Conservation (phyloP, 2,329 filamentous ascomycete species). For the Colletotrichum godetiae region DNA sequence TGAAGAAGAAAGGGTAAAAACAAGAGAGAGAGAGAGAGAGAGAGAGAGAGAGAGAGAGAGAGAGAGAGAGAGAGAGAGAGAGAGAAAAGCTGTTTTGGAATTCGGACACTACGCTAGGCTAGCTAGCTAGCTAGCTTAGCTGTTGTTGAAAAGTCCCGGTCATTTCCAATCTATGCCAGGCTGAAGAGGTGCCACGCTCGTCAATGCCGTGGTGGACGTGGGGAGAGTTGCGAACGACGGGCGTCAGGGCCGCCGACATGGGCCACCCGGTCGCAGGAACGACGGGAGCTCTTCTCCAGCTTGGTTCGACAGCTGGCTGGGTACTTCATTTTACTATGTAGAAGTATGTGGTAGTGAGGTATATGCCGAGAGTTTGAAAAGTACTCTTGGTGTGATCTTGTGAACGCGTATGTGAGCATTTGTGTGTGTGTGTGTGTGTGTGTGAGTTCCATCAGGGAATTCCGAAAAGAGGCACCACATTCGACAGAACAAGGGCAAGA, state of each 20-base stretch:
- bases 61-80: neutral
- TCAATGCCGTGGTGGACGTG: conserved; percentile 27
- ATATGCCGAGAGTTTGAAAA: neutral
- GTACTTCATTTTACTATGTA: neutral
- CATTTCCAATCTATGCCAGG: conserved; percentile 28
- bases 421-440: too few species aligned
- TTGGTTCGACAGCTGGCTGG: neutral
- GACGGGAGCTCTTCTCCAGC: neutral
- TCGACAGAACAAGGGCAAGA: neutral
- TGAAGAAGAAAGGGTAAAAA: neutral
- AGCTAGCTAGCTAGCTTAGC: too few species aligned
- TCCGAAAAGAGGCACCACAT: neutral
- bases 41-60: neutral
- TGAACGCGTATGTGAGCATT: neutral
- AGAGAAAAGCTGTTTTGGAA: neutral
- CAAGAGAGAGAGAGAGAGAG: neutral
- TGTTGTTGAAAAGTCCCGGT: neutral
- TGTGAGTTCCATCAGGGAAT: neutral
- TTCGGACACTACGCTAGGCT: neutral
- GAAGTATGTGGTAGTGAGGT: neutral
- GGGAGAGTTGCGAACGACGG: conserved; percentile 15
- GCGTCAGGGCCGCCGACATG: conserved; percentile 7
- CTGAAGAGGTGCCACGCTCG: conserved; percentile 26
- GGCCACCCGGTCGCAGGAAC: neutral
- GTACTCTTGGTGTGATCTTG: neutral